These are phyloP conservation scores for Coniochaeta sp. DNA, from an alignment of 2,329 filamentous ascomycete genomes.

Conservation along the genomic window DNA sequence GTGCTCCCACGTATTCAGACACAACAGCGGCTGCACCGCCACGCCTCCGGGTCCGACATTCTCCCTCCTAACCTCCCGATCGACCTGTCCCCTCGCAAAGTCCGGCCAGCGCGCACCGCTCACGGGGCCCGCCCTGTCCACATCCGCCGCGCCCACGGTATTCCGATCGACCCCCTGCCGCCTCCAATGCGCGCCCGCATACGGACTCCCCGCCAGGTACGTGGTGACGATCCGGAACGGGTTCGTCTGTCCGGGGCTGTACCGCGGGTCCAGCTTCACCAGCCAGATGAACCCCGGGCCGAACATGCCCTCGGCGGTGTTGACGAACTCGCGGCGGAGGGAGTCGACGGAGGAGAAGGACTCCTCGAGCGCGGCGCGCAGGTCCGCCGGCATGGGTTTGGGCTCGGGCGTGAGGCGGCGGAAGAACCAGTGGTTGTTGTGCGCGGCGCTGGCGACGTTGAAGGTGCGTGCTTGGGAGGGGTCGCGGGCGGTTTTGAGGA, in stretches of 20 bases:
- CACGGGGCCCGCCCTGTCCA: conserved; percentile 19
- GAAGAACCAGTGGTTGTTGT: conserved; percentile 88
- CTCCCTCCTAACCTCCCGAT: conserved; percentile 15
- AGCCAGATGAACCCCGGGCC: conserved; percentile 97
- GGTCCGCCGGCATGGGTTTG: conserved; percentile 41
- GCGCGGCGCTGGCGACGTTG: conserved; percentile 94
- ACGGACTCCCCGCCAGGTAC: conserved; percentile 86
- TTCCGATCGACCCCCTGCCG: conserved; percentile 64
- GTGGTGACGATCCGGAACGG: conserved; percentile 70
- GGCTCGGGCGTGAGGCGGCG: conserved; percentile 33
- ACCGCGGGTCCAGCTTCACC: conserved; percentile 71
- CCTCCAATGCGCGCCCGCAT: conserved; percentile 77
- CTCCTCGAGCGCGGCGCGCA: conserved; percentile 53
- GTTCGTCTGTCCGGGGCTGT: conserved; percentile 16
- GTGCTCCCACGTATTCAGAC: conserved; percentile 96
- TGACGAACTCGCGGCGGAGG: conserved; percentile 70
- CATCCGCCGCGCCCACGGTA: conserved; percentile 39
- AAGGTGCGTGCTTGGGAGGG: conserved; percentile 72
- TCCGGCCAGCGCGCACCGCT: conserved; percentile 25
- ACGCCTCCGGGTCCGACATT: conserved; percentile 57
- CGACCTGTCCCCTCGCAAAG: conserved; percentile 13
- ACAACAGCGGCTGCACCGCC: conserved; percentile 70
- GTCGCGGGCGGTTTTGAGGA: conserved; percentile 71
- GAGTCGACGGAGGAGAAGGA: conserved; percentile 80
- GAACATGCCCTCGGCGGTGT: conserved; percentile 85